phyloP scores from a whole-genome alignment of 2,329 filamentous ascomycete genomes.

The Truncatella angustata region DNA sequence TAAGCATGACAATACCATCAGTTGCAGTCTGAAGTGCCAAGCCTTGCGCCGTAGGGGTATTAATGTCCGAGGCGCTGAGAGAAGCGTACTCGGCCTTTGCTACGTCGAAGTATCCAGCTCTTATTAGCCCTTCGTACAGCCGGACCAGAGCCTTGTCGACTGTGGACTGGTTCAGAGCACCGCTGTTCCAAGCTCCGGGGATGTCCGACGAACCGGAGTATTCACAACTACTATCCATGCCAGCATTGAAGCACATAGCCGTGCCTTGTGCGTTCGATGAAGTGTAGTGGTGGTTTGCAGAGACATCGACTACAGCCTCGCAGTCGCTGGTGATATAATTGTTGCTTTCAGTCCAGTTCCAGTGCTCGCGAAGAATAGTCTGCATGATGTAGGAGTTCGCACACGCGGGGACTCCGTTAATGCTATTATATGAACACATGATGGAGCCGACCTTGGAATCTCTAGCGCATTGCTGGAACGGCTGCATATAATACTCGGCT shows the following conservation, averaged over 20 bases:
- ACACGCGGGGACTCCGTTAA: conserved; percentile 66
- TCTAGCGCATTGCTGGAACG: conserved; percentile 62
- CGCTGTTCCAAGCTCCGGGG: conserved; percentile 25
- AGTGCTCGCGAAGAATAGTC: conserved; percentile 61
- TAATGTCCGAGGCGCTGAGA: conserved; percentile 19
- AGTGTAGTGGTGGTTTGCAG: conserved; percentile 35
- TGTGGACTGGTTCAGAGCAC: conserved; percentile 24
- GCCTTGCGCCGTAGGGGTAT: conserved; percentile 18
- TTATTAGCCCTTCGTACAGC: conserved; percentile 26
- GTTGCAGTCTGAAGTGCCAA: conserved; percentile 21
- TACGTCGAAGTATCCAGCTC: conserved; percentile 30
- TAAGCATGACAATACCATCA: conserved; percentile 22
- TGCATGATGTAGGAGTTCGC: conserved; percentile 61
- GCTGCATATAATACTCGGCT: conserved; percentile 64
- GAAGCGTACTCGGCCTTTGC: conserved; percentile 18
- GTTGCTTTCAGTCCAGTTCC: conserved; percentile 59
- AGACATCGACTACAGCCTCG: conserved; percentile 60
- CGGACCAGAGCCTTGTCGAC: conserved; percentile 24
- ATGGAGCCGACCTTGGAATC: conserved; percentile 54
- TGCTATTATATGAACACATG: conserved; percentile 62
- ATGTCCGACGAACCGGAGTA: conserved; percentile 25
- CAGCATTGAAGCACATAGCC: conserved; percentile 31
- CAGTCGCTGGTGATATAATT: conserved; percentile 66
- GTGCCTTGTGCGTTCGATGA: conserved; percentile 27
- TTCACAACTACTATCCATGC: conserved; percentile 33